Conservation (phyloP, 352 stramenopile genomes). For the Globisporangium spinosum region DNA sequence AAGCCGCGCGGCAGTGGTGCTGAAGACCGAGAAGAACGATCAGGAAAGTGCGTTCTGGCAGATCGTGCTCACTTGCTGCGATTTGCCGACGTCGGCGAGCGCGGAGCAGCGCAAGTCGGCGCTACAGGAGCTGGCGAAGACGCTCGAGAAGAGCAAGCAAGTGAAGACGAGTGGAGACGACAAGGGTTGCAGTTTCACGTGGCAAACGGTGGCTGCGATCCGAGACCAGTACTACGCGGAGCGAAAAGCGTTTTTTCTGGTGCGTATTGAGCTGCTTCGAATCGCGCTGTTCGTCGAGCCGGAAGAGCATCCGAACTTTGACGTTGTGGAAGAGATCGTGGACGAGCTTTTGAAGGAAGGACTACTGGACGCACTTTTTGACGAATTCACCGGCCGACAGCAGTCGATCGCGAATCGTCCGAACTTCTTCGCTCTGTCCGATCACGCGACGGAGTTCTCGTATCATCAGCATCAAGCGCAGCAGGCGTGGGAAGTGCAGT, state of each 20-base stretch:
- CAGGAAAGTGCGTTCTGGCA: constrained; percentile 24
- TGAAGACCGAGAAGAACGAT: neutral
- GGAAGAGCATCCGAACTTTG: constrained; percentile 26
- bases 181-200: constrained; percentile 11
- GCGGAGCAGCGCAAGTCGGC: constrained; percentile 25
- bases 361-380: constrained; percentile 48
- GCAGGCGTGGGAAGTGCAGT: constrained; percentile 50
- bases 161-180: constrained; percentile 4
- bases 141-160: constrained; percentile 6
- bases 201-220: constrained; percentile 24
- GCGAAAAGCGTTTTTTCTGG: constrained; percentile 45
- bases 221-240: constrained; percentile 34
- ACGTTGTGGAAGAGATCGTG: constrained; percentile 37
- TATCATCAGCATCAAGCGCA: constrained; percentile 30
- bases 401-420: constrained; percentile 24
- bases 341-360: constrained; percentile 52
- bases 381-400: constrained; percentile 52
- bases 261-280: constrained; percentile 55
- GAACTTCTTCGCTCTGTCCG: constrained; percentile 31
- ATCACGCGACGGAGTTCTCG: neutral
- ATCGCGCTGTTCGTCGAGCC: constrained; percentile 26
- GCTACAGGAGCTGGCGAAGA: constrained; percentile 17
- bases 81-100: constrained; percentile 28
- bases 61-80: constrained; percentile 27
- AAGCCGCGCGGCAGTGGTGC: constrained; percentile 11